These are phyloP conservation scores for Penicillium angulare DNA, from an alignment of 495 filamentous ascomycete species.

Conservation along the genomic window DNA sequence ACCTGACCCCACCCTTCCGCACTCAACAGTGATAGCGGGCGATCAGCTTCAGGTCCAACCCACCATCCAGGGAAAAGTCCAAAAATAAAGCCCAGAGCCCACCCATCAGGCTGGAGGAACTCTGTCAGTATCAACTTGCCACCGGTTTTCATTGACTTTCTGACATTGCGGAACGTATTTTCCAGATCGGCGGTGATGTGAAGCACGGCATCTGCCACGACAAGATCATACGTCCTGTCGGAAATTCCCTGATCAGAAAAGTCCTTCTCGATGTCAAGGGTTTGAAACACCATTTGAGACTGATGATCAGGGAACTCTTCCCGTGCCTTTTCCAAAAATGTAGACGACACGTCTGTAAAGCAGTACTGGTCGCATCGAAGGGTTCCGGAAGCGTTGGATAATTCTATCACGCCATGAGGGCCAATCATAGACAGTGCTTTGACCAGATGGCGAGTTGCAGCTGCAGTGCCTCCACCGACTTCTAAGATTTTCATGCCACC, in stretches of 20 bases:
- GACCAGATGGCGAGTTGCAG: too few relatives aligned
- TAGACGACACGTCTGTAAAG: neutral
- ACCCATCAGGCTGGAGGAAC: conserved; percentile 29
- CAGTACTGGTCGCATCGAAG: neutral
- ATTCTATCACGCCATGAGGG: too few relatives aligned
- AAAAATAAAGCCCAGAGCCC: conserved; percentile 16
- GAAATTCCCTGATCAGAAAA: neutral
- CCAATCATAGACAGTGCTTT: too few relatives aligned
- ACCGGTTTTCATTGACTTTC: conserved; percentile 18
- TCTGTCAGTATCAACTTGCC: conserved; percentile 29
- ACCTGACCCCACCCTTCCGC: conserved; percentile 35
- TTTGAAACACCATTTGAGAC: conserved; percentile 40
- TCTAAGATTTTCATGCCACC: too few relatives aligned
- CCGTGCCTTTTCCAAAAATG: neutral
- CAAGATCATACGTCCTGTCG: neutral
- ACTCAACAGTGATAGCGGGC: neutral
- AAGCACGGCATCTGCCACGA: neutral
- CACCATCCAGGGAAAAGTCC: conserved; percentile 27
- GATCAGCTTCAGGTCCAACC: conserved; percentile 16
- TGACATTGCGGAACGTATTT: neutral
- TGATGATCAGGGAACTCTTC: conserved; percentile 3
- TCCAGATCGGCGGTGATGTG: neutral
- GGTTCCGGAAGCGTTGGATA: too few relatives aligned
- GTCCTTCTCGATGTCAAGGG: conserved; percentile 12
- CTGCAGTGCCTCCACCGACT: too few relatives aligned